Evolutionary conservation across 805 yeast species (phyloP).

Genomic region (Starmerella apis): DNA sequence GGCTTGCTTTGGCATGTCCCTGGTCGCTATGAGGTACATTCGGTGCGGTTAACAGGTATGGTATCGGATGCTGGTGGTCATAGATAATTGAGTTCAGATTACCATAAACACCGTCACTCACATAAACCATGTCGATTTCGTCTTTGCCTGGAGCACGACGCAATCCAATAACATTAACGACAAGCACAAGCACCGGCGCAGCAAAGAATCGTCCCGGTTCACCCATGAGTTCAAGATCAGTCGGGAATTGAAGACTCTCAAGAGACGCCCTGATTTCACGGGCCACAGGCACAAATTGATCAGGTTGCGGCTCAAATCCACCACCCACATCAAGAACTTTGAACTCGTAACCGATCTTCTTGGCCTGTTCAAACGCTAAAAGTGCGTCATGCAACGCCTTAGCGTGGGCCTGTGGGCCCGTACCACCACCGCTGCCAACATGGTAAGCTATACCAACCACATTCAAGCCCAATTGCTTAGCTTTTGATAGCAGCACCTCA

Average conservation of each 20-base stretch:
- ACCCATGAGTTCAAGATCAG: slow-evolving; percentile 52
- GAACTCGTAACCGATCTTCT: slow-evolving; percentile 39
- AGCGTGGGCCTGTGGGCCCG: slow-evolving; percentile 57
- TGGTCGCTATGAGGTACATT: neutral
- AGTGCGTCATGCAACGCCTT: slow-evolving; percentile 44
- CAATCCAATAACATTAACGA: slow-evolving; percentile 75
- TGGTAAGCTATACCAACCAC: slow-evolving; percentile 88
- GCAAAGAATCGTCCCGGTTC: slow-evolving; percentile 92
- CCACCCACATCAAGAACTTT: slow-evolving; percentile 79
- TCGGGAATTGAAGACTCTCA: slow-evolving; percentile 43
- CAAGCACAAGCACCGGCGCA: slow-evolving; percentile 75
- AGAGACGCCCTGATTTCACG: slow-evolving; percentile 47
- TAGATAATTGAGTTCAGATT: slow-evolving; percentile 86
- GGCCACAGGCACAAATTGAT: slow-evolving; percentile 44
- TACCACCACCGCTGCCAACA: slow-evolving; percentile 84
- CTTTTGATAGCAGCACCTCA: slow-evolving; percentile 45
- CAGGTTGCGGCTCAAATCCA: slow-evolving; percentile 60
- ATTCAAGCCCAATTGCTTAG: slow-evolving; percentile 49
- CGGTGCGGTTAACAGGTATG: slow-evolving; percentile 38
- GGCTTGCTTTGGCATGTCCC: slow-evolving; percentile 34
- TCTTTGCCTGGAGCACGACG: slow-evolving; percentile 41
- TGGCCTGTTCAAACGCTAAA: slow-evolving; percentile 52
- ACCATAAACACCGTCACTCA: slow-evolving; percentile 93
- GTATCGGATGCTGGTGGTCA: slow-evolving; percentile 77
- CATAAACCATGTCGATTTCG: slow-evolving; percentile 50